Evolutionary conservation across 129 eudicot species (phyloP).

Genomic region (Arctium lappa): DNA sequence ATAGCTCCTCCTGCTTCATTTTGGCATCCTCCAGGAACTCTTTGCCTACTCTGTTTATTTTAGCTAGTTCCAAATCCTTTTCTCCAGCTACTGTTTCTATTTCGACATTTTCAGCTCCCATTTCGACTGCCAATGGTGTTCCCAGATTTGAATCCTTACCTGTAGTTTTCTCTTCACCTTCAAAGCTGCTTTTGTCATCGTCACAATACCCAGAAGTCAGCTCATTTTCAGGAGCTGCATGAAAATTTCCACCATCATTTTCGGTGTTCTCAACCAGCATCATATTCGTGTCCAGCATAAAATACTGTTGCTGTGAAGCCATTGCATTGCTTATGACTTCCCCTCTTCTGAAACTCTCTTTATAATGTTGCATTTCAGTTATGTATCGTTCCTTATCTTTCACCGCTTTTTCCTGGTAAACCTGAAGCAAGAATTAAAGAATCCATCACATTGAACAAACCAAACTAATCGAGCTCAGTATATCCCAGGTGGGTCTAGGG

Average conservation of each 20-base stretch:
- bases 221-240: conserved; percentile 36
- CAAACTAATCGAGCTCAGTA: not conserved
- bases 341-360: conserved; percentile 48
- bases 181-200: conserved; percentile 37
- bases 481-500: no score
- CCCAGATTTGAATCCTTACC: conserved; percentile 26
- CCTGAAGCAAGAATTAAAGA: conserved; percentile 36
- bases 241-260: conserved; percentile 34
- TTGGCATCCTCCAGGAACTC: not conserved
- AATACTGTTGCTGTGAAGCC: conserved; percentile 49
- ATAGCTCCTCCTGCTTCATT: conserved; percentile 8
- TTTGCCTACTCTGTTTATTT: not conserved
- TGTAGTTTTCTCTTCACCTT: conserved; percentile 24
- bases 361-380: conserved; percentile 71
- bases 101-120: conserved; percentile 35
- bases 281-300: conserved; percentile 24
- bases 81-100: conserved; percentile 1
- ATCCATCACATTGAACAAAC: not conserved
- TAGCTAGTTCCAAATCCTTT: conserved; percentile 1
- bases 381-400: conserved; percentile 86
- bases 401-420: conserved; percentile 86
- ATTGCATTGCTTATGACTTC: conserved; percentile 31
- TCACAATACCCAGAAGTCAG: conserved; percentile 40
- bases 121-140: conserved; percentile 19
- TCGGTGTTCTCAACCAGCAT: conserved; percentile 31